Percentiles rank a stretch among this genome's conserved stretches.
Conservation (phyloP, 805 yeast genomes). For the Candida corydali region DNA sequence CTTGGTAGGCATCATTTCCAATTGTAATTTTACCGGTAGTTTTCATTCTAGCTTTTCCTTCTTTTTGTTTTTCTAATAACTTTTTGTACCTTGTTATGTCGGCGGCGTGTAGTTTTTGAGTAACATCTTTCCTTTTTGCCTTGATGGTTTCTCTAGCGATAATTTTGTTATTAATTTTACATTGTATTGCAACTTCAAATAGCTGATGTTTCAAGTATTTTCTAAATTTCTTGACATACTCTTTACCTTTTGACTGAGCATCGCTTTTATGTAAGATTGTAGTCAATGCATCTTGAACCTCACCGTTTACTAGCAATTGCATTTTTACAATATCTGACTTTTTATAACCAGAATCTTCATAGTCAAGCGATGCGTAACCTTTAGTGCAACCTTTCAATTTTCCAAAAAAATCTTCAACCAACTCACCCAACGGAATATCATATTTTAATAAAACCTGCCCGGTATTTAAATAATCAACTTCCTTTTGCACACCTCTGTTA, state of each 20-base stretch:
- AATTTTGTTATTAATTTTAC: conserved; percentile 72
- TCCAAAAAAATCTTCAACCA: conserved; percentile 95
- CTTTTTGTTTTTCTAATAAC: conserved; percentile 82
- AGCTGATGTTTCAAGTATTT: conserved; percentile 77
- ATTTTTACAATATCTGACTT: conserved; percentile 78
- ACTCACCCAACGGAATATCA: conserved; percentile 78
- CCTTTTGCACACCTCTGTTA: conserved; percentile 80
- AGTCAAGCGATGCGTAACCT: conserved; percentile 93
- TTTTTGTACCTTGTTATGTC: conserved; percentile 89
- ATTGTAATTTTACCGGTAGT: conserved; percentile 74
- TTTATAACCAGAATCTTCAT: conserved; percentile 87
- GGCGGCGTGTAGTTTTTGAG: conserved; percentile 89
- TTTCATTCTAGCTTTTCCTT: conserved; percentile 85
- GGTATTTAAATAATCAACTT: conserved; percentile 67
- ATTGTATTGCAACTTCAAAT: conserved; percentile 91
- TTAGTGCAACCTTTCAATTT: conserved; percentile 82
- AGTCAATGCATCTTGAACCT: conserved; percentile 85
- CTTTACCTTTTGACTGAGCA: conserved; percentile 67
- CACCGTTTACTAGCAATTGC: too few species aligned
- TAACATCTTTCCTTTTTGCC: conserved; percentile 92
- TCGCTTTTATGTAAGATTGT: conserved; percentile 84
- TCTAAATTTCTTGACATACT: conserved; percentile 79
- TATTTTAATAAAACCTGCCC: conserved; percentile 82
- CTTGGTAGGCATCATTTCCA: conserved; percentile 83
- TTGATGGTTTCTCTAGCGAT: conserved; percentile 91